Conservation (phyloP, 306 rosid species). For the Cucurbita moschata region DNA sequence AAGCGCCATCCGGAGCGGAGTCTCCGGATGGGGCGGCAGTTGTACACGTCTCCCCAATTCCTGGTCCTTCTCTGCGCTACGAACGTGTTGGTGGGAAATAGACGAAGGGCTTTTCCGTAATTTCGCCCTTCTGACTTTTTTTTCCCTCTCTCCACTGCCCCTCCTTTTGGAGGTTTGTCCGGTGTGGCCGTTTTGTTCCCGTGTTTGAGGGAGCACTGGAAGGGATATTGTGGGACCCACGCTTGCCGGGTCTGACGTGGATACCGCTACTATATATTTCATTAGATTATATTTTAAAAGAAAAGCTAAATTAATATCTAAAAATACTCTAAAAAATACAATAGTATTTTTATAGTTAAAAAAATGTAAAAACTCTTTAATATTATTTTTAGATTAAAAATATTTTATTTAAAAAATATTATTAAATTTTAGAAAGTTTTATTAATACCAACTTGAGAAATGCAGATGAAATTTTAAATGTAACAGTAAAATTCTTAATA, state of each 20-base stretch:
- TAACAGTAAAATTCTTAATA: too few relatives aligned
- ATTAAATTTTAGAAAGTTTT: too few relatives aligned
- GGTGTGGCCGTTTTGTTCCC: slow-evolving; percentile 1
- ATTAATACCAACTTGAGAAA: too few relatives aligned
- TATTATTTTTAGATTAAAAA: too few relatives aligned
- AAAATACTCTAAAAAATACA: too few relatives aligned
- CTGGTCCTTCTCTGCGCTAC: slow-evolving; percentile 11
- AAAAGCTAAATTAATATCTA: too few relatives aligned
- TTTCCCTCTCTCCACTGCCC: neutral
- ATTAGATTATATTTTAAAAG: too few relatives aligned
- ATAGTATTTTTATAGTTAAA: too few relatives aligned
- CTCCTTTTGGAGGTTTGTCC: neutral
- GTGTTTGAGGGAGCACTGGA: neutral
- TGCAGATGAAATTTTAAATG: too few relatives aligned
- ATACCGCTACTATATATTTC: too few relatives aligned
- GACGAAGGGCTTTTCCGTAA: slow-evolving; percentile 10
- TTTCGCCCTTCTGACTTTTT: slow-evolving; percentile 3
- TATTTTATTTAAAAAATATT: too few relatives aligned
- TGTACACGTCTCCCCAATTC: slow-evolving; percentile 31
- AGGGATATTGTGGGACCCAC: neutral
- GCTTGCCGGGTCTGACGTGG: neutral
- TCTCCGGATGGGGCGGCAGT: slow-evolving; percentile 29
- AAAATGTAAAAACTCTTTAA: too few relatives aligned
- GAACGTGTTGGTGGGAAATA: slow-evolving; percentile 40
- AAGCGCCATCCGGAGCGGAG: slow-evolving; percentile 29